A percentile compares a stretch with the other conserved stretches of the same genome.
Evolutionary conservation across 2,329 filamentous ascomycete genomes (phyloP).

Genomic region (Neoascochyta sp.): DNA sequence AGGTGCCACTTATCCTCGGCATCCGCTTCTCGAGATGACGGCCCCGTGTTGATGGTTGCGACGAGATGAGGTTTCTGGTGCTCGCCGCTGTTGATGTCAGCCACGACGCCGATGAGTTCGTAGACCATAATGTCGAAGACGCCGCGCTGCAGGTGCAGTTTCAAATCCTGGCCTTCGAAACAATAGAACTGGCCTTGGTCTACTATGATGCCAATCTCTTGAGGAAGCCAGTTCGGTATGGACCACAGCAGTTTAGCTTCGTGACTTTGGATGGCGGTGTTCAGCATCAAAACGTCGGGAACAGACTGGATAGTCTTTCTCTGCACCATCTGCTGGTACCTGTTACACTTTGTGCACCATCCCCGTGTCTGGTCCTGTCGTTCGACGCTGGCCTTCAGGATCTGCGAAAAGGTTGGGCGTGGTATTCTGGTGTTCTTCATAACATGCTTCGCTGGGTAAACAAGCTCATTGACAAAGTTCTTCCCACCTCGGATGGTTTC

Average conservation of each 20-base stretch:
- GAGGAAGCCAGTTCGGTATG: slow-evolving; percentile 83
- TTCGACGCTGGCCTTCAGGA: slow-evolving; percentile 90
- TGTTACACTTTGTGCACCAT: slow-evolving; percentile 87
- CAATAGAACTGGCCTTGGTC: slow-evolving; percentile 91
- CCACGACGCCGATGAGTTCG: slow-evolving; percentile 83
- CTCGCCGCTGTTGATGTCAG: slow-evolving; percentile 82
- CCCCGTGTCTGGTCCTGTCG: slow-evolving; percentile 83
- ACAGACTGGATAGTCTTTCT: slow-evolving; percentile 79
- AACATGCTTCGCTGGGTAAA: slow-evolving; percentile 65
- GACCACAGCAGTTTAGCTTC: slow-evolving; percentile 82
- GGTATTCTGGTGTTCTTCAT: slow-evolving; percentile 55
- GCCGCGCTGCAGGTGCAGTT: slow-evolving; percentile 71
- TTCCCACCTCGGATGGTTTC: slow-evolving; percentile 78
- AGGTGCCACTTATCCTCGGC: slow-evolving; percentile 79
- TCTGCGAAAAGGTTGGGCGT: slow-evolving; percentile 69
- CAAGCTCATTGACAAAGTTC: slow-evolving; percentile 78
- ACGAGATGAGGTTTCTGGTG: slow-evolving; percentile 88
- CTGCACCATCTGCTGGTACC: slow-evolving; percentile 84
- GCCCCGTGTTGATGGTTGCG: slow-evolving; percentile 78
- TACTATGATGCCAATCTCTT: slow-evolving; percentile 89
- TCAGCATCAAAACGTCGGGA: slow-evolving; percentile 83
- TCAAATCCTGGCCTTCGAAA: slow-evolving; percentile 88
- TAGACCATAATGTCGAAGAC: slow-evolving; percentile 82
- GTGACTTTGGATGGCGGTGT: slow-evolving; percentile 68
- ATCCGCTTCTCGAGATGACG: slow-evolving; percentile 59